Base-by-base conservation (phyloP, 768 basidiomycete genomes). In the Galerina marginata region DNA sequence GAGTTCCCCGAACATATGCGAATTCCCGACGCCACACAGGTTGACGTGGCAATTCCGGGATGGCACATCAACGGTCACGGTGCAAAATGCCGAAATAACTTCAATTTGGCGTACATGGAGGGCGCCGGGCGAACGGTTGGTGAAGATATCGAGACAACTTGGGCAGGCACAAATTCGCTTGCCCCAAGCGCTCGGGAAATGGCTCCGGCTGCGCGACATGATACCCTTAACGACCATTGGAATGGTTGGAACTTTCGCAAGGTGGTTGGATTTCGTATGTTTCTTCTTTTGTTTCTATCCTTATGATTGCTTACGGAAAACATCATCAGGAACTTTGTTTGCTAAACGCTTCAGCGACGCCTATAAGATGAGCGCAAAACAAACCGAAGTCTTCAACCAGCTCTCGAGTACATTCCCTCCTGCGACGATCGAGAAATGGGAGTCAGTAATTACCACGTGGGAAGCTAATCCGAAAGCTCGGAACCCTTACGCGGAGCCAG, bases 151-250 rank as follows among this genome's bases (percentile, higher is more conserved):
- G 81, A 83, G 45, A 62, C 63, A 0, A 64, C 57, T 0, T 83
- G 81, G 81, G 56, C 77, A 0, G 63, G 64, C 6, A 64, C 72
- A 10, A 79, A 80, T 57, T 58, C 67, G 0, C 62, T 70, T 0
- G 74, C 72, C 0, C 56, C 68, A 0, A 77, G 75, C 59, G 75
- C 73, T 1, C 60, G 68, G 2, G 77, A 78, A 44, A 81, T 79
- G 77, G 75, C 71, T 0, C 71, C 74, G 0, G 76, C 73, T 0
- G 62, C 69, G 1, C 62, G 73, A 0, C 62, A 67, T 9, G 77
- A 79, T 12, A 71, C 74, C 0, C 44, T 82, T 6, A 74, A 82
- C 50, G 75, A 81, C n/a, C 72, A 75, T 4, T 76, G 72, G 63
- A 64, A 62, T 45, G 74, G 75, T 23, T 79, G 75, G 76, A 75